Evolutionary conservation across 2,329 filamentous ascomycete species (phyloP).

Genomic region (Cladosporium sp.): DNA sequence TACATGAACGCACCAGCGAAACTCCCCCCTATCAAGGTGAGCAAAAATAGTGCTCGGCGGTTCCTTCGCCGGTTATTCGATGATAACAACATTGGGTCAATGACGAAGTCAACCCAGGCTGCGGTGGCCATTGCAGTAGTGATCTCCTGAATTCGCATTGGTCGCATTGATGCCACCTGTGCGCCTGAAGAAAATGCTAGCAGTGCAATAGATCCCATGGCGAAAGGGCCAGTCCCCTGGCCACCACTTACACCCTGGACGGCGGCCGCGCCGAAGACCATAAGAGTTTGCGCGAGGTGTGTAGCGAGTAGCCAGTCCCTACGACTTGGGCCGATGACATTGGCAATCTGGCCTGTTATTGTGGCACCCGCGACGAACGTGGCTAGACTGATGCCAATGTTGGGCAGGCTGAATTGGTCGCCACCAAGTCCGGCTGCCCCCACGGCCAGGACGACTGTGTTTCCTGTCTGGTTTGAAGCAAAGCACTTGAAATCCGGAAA

Average conservation of each 20-base stretch:
- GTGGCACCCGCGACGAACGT: conserved; percentile 55
- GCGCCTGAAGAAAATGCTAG: too few relatives aligned
- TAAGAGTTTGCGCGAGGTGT: conserved; percentile 50
- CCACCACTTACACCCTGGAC: conserved; percentile 39
- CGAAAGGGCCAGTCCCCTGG: not conserved
- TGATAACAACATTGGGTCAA: too few relatives aligned
- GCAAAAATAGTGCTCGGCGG: too few relatives aligned
- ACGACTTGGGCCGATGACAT: conserved; percentile 48
- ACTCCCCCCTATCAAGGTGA: too few relatives aligned
- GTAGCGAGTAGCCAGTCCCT: conserved; percentile 53
- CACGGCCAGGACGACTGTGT: conserved; percentile 58
- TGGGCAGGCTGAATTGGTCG: conserved; percentile 49
- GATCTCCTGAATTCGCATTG: too few relatives aligned
- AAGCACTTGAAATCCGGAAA: conserved; percentile 62
- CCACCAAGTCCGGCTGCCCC: conserved; percentile 46
- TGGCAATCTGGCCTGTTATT: conserved; percentile 54
- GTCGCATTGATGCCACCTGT: too few relatives aligned
- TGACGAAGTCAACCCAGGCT: too few relatives aligned
- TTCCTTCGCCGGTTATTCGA: too few relatives aligned
- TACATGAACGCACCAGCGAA: too few relatives aligned
- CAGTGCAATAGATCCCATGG: too few relatives aligned
- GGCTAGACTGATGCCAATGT: conserved; percentile 53
- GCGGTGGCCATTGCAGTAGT: too few relatives aligned
- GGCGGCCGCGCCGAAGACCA: conserved; percentile 51
- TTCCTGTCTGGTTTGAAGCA: conserved; percentile 62